Percentiles rank a stretch among this genome's conserved stretches.
phyloP scores from a whole-genome alignment of 768 basidiomycete genomes.

The Mycena pura region DNA sequence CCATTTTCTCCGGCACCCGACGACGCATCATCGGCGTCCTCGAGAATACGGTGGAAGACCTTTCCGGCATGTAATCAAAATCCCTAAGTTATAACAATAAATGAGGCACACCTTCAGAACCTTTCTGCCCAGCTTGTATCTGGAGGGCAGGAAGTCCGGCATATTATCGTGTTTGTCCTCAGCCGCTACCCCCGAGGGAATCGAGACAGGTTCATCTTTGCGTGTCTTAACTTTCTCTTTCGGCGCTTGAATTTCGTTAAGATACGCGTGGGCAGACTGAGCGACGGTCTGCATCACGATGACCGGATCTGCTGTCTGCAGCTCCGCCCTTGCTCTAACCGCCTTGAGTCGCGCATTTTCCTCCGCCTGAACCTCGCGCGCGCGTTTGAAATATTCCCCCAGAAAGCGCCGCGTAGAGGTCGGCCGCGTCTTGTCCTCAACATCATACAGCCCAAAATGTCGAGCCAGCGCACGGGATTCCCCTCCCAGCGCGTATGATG shows the following conservation, averaged over 20 bases:
- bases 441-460: slow-evolving; percentile 3
- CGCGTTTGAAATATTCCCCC: background rate
- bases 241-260: background rate
- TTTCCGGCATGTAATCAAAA: background rate
- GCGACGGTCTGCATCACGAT: background rate
- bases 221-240: background rate
- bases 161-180: background rate
- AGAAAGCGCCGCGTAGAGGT: background rate
- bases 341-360: no score
- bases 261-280: slow-evolving; percentile 1
- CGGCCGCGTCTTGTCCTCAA: background rate
- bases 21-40: background rate
- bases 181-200: background rate
- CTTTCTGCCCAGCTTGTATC: slow-evolving; percentile 7
- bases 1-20: background rate
- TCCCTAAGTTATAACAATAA: background rate
- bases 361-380: background rate
- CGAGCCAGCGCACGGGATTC: background rate
- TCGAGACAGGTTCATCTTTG: background rate
- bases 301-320: background rate
- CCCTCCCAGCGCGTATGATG: background rate
- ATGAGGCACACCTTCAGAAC: background rate
- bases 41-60: slow-evolving; percentile 16
- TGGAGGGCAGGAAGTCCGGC: background rate
- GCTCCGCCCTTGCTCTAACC: background rate